A percentile compares a stretch with the other conserved stretches of the same genome.
These are phyloP conservation scores for Penicillium canescens DNA, from an alignment of 495 filamentous ascomycete species.

Conservation along the genomic window DNA sequence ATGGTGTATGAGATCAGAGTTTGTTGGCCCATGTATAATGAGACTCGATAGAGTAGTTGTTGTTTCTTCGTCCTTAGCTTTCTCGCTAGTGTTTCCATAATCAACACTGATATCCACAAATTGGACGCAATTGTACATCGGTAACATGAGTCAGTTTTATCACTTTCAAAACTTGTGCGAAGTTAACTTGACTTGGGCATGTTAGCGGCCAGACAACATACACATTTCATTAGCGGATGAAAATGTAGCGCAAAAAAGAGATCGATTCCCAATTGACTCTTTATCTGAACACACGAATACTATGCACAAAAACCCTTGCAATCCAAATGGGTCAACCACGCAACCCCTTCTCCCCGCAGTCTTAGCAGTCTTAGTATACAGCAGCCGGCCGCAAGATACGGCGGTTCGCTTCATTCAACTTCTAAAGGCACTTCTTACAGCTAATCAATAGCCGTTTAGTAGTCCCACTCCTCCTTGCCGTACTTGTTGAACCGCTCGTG, in stretches of 20 bases:
- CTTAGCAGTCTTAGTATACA: constrained; percentile 60
- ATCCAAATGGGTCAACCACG: constrained; percentile 22
- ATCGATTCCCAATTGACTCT: constrained; percentile 38
- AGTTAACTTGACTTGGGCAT: too few species aligned
- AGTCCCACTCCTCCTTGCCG: constrained; percentile 79
- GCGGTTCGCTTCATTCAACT: constrained; percentile 19
- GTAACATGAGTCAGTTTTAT: too few species aligned
- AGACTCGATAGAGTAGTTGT: constrained; percentile 19
- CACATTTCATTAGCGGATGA: background rate
- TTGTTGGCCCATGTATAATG: constrained; percentile 28
- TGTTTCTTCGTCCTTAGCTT: constrained; percentile 17
- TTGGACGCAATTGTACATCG: background rate
- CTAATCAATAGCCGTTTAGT: constrained; percentile 28
- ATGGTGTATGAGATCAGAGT: constrained; percentile 12
- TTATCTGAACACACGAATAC: constrained; percentile 31
- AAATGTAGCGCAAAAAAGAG: constrained; percentile 22
- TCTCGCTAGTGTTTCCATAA: constrained; percentile 8
- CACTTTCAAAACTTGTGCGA: too few species aligned
- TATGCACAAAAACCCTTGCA: constrained; percentile 42
- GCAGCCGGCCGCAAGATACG: constrained; percentile 61
- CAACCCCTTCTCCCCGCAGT: constrained; percentile 19
- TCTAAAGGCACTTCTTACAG: constrained; percentile 9
- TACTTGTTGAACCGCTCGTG: constrained; percentile 99
- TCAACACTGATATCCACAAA: constrained; percentile 4
- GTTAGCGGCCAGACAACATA: too few species aligned